Conservation (phyloP, 495 filamentous ascomycete genomes). For the Xylona heveae region DNA sequence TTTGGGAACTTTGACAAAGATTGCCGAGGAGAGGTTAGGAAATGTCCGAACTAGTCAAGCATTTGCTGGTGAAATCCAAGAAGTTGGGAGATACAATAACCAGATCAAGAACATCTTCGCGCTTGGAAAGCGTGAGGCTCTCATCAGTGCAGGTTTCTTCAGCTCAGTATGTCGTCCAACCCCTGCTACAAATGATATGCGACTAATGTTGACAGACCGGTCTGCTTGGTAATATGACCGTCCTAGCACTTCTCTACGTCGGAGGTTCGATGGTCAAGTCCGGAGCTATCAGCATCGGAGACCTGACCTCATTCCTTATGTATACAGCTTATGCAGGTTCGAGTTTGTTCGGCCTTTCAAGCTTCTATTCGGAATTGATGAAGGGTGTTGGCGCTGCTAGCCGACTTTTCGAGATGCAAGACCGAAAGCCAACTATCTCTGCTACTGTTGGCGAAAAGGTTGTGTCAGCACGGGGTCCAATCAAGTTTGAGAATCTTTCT, state of each 20-base stretch:
- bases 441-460: slow-evolving; percentile 63
- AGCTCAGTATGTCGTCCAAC: slow-evolving; percentile 28
- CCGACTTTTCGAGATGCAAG: slow-evolving; percentile 87
- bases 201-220: slow-evolving; percentile 30
- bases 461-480: slow-evolving; percentile 61
- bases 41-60: slow-evolving; percentile 93
- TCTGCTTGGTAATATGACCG: slow-evolving; percentile 86
- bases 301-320: slow-evolving; percentile 95
- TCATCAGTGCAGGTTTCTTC: slow-evolving; percentile 84
- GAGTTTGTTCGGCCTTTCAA: slow-evolving; percentile 78
- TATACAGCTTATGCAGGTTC: slow-evolving; percentile 86
- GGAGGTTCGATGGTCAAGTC: slow-evolving; percentile 76
- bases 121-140: slow-evolving; percentile 63
- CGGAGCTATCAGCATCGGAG: slow-evolving; percentile 72
- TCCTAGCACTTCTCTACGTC: slow-evolving; percentile 75
- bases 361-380: slow-evolving; percentile 97
- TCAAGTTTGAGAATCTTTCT: slow-evolving; percentile 61
- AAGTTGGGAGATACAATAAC: slow-evolving; percentile 74
- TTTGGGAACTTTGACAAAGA: slow-evolving; percentile 77
- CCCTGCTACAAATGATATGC: not conserved
- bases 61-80: slow-evolving; percentile 78
- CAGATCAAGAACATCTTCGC: slow-evolving; percentile 84
- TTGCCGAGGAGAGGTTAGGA: slow-evolving; percentile 85
- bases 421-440: slow-evolving; percentile 69
- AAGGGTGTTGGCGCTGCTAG: slow-evolving; percentile 93